These are phyloP conservation scores for Domatiomyces catenatus DNA, from an alignment of 2,329 filamentous ascomycete species.

Conservation along the genomic window DNA sequence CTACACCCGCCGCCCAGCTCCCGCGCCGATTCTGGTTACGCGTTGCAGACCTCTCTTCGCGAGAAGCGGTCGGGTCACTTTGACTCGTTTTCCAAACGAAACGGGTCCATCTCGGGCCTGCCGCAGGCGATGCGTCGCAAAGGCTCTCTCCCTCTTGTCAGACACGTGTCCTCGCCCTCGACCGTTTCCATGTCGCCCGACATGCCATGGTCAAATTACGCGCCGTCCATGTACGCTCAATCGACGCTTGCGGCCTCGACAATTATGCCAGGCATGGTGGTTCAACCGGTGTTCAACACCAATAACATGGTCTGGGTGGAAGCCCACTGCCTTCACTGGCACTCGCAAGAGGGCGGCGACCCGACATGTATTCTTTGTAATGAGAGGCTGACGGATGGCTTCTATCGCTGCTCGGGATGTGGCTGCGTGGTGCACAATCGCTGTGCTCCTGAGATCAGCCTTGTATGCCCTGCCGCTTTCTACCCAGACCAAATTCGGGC, in stretches of 20 bases:
- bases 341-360: conserved; percentile 29
- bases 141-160: conserved; percentile 43
- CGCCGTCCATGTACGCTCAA: conserved; percentile 35
- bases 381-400: conserved; percentile 43
- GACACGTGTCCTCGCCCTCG: conserved; percentile 37
- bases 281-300: conserved; percentile 25
- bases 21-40: conserved; percentile 80
- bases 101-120: conserved; percentile 52
- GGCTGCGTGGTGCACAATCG: conserved; percentile 40
- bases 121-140: conserved; percentile 26
- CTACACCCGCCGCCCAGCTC: conserved; percentile 66
- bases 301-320: conserved; percentile 32
- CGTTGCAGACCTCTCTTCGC: conserved; percentile 66
- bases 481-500: conserved; percentile 51
- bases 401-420: conserved; percentile 35
- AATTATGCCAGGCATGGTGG: conserved; percentile 30
- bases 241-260: conserved; percentile 37
- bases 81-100: conserved; percentile 63
- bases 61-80: conserved; percentile 95
- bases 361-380: conserved; percentile 34
- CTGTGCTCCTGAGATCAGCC: conserved; percentile 43
- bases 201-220: conserved; percentile 28
- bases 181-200: conserved; percentile 30
- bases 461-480: conserved; percentile 54
- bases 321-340: conserved; percentile 34